Percentiles rank a stretch among this genome's conserved stretches.
Conservation (phyloP, 2,329 filamentous ascomycete genomes). For the Aspergillus arachidicola region DNA sequence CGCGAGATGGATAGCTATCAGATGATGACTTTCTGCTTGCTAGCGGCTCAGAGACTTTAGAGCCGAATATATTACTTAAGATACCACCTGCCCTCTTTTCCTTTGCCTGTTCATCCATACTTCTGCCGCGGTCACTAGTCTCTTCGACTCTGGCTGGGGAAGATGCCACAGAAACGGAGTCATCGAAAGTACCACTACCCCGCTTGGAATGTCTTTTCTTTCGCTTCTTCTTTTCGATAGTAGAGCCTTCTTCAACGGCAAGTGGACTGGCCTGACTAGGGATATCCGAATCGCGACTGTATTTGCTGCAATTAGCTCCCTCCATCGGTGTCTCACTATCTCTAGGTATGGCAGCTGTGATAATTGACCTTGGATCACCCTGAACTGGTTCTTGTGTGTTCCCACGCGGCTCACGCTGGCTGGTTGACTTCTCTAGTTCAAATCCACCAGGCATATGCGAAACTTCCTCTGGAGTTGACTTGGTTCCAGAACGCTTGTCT, state of each 20-base stretch:
- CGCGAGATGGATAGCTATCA: constrained; percentile 32
- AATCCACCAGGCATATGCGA: constrained; percentile 38
- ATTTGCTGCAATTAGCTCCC: constrained; percentile 24
- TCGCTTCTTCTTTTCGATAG: constrained; percentile 28
- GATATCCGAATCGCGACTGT: constrained; percentile 25
- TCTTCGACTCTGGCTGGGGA: constrained; percentile 36
- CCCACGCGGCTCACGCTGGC: constrained; percentile 1
- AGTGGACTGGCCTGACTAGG: constrained; percentile 16
- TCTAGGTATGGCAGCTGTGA: constrained; percentile 20
- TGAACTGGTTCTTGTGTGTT: neutral
- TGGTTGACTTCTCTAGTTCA: constrained; percentile 19
- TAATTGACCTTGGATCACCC: constrained; percentile 22
- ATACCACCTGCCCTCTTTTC: constrained; percentile 37
- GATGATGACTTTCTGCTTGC: constrained; percentile 30
- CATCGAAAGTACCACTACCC: constrained; percentile 37
- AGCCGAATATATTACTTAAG: constrained; percentile 42
- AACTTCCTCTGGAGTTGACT: constrained; percentile 25
- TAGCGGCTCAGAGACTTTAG: constrained; percentile 36
- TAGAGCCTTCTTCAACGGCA: constrained; percentile 15
- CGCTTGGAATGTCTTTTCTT: constrained; percentile 32
- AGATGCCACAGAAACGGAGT: constrained; percentile 38
- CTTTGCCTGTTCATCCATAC: constrained; percentile 37
- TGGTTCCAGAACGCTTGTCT: constrained; percentile 6
- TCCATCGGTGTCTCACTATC: constrained; percentile 16
- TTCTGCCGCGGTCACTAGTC: constrained; percentile 32